Evolutionary conservation across 345 rosid species (phyloP), one percentile per base, ranked within the genome.

Genomic region (Eutrema japonicum): DNA sequence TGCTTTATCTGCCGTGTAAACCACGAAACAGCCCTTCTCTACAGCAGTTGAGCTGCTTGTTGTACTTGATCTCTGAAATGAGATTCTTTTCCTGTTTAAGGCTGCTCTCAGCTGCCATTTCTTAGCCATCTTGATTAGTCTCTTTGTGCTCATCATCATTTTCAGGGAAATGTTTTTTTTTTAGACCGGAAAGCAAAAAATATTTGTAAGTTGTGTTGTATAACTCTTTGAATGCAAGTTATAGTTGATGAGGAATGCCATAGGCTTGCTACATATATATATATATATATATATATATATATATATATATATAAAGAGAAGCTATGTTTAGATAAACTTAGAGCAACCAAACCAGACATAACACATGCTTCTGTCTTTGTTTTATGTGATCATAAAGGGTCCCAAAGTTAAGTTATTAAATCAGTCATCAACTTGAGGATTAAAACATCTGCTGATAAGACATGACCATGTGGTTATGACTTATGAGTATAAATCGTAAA

Each of bases 1-100:
- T 2, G 1, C 7, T 29, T 38, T 29, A 47, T 18, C 75, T 0
- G 74, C 10, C 6, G 82, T 83, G 80, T 81, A 83, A 13, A 73
- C 73, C 35, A 76, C 76, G 3, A 81, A 81, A 64, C 82, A 77
- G 0, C 81, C 82, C 30, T 68, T 75, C 8, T 61, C 74, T 52
- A 3, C 16, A 1, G 33, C 2, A 0, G n/a, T 12, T 68, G 78
- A 68, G 26, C 18, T 36, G 10, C 38, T 36, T 26, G 59, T 0
- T 9, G 9, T 53, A 4, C 26, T 22, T 22, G 73, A 57, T 10
- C 60, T 57, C 2, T 53, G 60, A 2, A 56, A 49, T 40, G 73
- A 54, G 64, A 76, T 76, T 29, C 71, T 70, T 38, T 70, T 76
- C 37, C 79, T 76, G 12, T 0, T 11, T 0, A 70, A 8, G 14